Evolutionary conservation across 495 filamentous ascomycete species (phyloP), one percentile per base, ranked within the genome.

Genomic region (Trichoderma virens): DNA sequence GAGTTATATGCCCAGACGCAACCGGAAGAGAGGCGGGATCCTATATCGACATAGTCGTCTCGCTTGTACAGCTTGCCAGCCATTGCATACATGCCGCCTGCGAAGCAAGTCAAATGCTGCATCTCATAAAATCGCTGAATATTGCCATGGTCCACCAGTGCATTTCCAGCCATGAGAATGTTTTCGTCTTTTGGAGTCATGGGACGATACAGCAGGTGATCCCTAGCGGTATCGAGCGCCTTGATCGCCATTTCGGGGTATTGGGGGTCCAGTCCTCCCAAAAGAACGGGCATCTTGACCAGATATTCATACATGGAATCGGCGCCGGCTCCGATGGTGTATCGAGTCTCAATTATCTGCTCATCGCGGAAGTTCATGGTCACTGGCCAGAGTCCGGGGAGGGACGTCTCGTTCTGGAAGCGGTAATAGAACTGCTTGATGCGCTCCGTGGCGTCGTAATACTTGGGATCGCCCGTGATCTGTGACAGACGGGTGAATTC

Each of bases 401-500:
- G 74, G 14, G 75, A 81, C 8, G 90, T 96, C 30, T 66, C 65
- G 62, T 76, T 71, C 72, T 97, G 92, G 66, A 82, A 84, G 59
- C 79, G 78, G 62, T 90, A 89, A 28, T 96, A 75, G 51, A 85
- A 84, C 64, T 88, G 78, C 18, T 88, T 91, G 65, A 97, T 88
- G 18, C 87, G 84, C 38, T 91, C 88, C 65, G 93, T 83, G 6
- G 89, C 90, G 75, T 92, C 88, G 70, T 90, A 96, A 72, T 91
- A 97, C 65, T 88, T 92, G 59, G 83, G 71, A 38, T 94, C 79
- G 59, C 87, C 88, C 3, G 92, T 96, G 43, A 96, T 74, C 69
- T 96, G 92, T 5, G 91, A 85, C 35, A 97, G 79, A 18, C 92
- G 80, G 5, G 91, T 96, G 70, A 96, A 95, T 71, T 97, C 92